A percentile compares a stretch with the other conserved stretches of the same genome.
phyloP scores from a whole-genome alignment of 495 filamentous ascomycete genomes.

The Schizothecium vesticola region DNA sequence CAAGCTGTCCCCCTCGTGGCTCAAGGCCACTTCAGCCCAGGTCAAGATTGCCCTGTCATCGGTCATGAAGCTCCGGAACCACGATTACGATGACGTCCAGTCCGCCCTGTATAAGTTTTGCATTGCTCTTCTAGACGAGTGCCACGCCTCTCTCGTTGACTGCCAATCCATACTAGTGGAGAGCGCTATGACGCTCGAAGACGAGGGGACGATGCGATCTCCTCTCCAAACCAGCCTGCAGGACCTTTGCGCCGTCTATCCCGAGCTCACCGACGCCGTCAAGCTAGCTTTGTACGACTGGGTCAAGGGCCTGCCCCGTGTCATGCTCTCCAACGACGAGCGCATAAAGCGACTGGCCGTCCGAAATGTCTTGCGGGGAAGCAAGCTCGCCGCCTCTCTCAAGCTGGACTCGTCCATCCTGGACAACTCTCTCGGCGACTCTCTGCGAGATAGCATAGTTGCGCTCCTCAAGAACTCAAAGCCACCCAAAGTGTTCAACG shows the following conservation, averaged over 20 bases:
- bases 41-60: conserved; percentile 80
- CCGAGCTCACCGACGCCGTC: conserved; percentile 58
- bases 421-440: conserved; percentile 59
- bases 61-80: conserved; percentile 69
- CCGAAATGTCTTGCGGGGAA: conserved; percentile 65
- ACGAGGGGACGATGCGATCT: conserved; percentile 42
- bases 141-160: conserved; percentile 64
- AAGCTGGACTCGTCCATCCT: conserved; percentile 66
- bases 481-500: conserved; percentile 21
- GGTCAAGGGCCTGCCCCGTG: conserved; percentile 70
- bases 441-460: conserved; percentile 56
- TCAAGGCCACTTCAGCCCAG: conserved; percentile 73
- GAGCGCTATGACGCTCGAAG: conserved; percentile 69
- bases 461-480: conserved; percentile 38
- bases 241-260: conserved; percentile 58
- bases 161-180: conserved; percentile 70
- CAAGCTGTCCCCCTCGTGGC: conserved; percentile 59
- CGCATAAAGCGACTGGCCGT: conserved; percentile 64
- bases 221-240: conserved; percentile 46
- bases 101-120: conserved; percentile 64
- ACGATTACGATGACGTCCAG: conserved; percentile 67
- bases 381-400: conserved; percentile 59
- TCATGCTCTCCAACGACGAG: conserved; percentile 85
- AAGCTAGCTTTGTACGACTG: conserved; percentile 73
- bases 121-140: conserved; percentile 67